Evolutionary conservation across 768 basidiomycete genomes (phyloP).

Genomic region (Galerina sulciceps): DNA sequence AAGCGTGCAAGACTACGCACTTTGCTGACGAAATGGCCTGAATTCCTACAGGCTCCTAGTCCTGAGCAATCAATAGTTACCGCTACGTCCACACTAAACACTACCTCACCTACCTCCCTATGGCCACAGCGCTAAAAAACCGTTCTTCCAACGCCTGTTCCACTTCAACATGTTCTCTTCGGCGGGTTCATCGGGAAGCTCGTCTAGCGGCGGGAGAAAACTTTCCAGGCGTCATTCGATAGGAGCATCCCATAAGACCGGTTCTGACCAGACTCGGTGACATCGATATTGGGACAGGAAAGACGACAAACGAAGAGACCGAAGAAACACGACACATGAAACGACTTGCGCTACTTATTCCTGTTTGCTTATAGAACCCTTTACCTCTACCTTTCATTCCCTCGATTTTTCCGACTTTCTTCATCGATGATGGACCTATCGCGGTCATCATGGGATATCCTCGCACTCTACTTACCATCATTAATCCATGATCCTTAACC

Average conservation of each 20-base stretch:
- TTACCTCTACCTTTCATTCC: conserved; percentile 5
- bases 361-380: conserved; percentile 17
- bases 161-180: conserved; percentile 52
- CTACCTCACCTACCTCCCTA: conserved; percentile 56
- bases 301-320: conserved; percentile 9
- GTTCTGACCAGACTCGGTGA: conserved; percentile 9
- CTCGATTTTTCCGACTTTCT: conserved; percentile 9
- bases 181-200: conserved; percentile 38
- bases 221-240: conserved; percentile 58
- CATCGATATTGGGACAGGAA: conserved; percentile 1
- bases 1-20: neutral
- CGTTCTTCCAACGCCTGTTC: conserved; percentile 67
- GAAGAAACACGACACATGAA: conserved; percentile 7
- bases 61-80: conserved; percentile 59
- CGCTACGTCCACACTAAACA: conserved; percentile 62
- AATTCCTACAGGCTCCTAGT: conserved; percentile 35
- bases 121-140: conserved; percentile 49
- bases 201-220: conserved; percentile 35
- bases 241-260: conserved; percentile 30
- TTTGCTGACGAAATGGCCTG: conserved; percentile 11
- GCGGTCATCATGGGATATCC: conserved; percentile 16
- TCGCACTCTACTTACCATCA: conserved; percentile 7
- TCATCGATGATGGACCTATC: conserved; percentile 23
- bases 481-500: neutral
- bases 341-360: conserved; percentile 13